These are phyloP conservation scores for Petrea volubilis DNA, from an alignment of 257 asterid genomes.

Conservation along the genomic window DNA sequence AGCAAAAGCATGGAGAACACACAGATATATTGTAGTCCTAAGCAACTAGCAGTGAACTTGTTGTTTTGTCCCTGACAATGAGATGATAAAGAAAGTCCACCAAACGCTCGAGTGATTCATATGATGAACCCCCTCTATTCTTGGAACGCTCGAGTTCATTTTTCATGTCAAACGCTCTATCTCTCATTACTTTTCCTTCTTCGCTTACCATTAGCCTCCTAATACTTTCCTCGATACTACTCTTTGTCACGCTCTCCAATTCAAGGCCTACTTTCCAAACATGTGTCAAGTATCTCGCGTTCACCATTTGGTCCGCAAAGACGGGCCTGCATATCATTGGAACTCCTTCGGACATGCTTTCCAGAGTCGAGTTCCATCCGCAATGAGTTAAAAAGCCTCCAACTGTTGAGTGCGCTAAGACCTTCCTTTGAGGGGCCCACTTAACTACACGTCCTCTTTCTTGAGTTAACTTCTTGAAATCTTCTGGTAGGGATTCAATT, in stretches of 20 bases:
- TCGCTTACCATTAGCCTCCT: conserved; percentile 32
- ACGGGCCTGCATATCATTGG: conserved; percentile 37
- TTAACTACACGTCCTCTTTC: conserved; percentile 30
- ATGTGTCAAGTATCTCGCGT: conserved; percentile 31
- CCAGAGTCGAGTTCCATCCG: conserved; percentile 59
- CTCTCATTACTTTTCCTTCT: conserved; percentile 35
- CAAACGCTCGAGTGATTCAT: conserved; percentile 26
- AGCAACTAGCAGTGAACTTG: no score
- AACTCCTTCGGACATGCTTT: conserved; percentile 41
- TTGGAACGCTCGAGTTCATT: conserved; percentile 8
- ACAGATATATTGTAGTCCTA: neutral
- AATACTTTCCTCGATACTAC: conserved; percentile 30
- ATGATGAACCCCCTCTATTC: conserved; percentile 29
- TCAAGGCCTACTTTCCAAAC: conserved; percentile 44
- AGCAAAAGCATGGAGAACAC: neutral
- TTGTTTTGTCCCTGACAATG: conserved; percentile 4
- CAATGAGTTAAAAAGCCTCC: conserved; percentile 50
- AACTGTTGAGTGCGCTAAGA: conserved; percentile 37
- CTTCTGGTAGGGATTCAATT: conserved; percentile 25
- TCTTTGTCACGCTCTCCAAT: conserved; percentile 25
- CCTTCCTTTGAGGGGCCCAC: conserved; percentile 55
- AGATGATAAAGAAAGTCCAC: conserved; percentile 38
- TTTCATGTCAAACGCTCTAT: conserved; percentile 26
- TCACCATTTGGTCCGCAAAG: conserved; percentile 36
- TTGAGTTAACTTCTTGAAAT: neutral